Conservation (phyloP, 2,329 filamentous ascomycete species). For the Lojkania enalia region DNA sequence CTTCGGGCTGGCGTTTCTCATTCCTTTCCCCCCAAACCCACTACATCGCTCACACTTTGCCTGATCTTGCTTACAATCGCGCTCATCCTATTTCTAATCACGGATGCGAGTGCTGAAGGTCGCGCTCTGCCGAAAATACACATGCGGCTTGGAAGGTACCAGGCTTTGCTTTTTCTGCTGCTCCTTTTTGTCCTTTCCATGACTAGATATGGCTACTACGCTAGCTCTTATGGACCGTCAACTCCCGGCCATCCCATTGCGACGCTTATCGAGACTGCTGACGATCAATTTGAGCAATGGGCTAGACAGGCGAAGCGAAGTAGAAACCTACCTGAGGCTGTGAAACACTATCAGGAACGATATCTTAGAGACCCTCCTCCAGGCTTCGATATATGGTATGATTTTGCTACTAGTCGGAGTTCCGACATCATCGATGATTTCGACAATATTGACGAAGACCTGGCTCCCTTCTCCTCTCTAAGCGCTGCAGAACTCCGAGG, state of each 20-base stretch:
- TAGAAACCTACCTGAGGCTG: constrained; percentile 53
- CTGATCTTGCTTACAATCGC: constrained; percentile 37
- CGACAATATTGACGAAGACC: constrained; percentile 61
- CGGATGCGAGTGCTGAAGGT: constrained; percentile 33
- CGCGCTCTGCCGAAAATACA: constrained; percentile 32
- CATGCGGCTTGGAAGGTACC: constrained; percentile 38
- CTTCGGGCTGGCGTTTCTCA: constrained; percentile 38
- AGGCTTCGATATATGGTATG: constrained; percentile 63
- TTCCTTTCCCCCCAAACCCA: constrained; percentile 41
- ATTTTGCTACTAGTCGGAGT: constrained; percentile 56
- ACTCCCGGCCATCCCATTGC: constrained; percentile 59
- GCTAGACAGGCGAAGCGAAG: constrained; percentile 52
- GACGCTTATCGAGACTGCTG: constrained; percentile 56
- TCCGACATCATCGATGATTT: constrained; percentile 63
- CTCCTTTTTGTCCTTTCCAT: constrained; percentile 44
- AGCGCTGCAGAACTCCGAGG: constrained; percentile 55
- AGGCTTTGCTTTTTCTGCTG: constrained; percentile 40
- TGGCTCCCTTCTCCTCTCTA: constrained; percentile 60
- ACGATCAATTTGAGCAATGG: constrained; percentile 54
- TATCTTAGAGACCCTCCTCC: constrained; percentile 61
- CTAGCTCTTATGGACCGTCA: constrained; percentile 35
- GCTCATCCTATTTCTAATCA: constrained; percentile 34
- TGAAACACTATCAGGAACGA: constrained; percentile 55
- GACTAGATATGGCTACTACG: constrained; percentile 38
- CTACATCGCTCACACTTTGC: constrained; percentile 32